Evolutionary conservation across 495 filamentous ascomycete species (phyloP).

Genomic region (Daldinia loculata): DNA sequence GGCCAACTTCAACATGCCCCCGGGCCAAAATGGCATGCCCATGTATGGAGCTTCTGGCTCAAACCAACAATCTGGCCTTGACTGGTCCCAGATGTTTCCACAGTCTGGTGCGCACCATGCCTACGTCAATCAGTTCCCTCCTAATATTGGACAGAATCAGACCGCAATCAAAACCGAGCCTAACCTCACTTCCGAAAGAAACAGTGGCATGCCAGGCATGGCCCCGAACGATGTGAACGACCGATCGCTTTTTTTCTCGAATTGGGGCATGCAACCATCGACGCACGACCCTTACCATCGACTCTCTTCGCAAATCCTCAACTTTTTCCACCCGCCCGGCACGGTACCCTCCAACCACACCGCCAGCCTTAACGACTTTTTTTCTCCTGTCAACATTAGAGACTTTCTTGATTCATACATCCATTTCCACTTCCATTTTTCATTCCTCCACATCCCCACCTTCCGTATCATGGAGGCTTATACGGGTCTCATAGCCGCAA

Average conservation of each 20-base stretch:
- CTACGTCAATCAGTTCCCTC: constrained; percentile 68
- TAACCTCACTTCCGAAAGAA: constrained; percentile 52
- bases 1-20: constrained; percentile 63
- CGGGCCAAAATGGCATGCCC: constrained; percentile 60
- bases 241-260: constrained; percentile 49
- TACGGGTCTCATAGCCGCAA: constrained; percentile 66
- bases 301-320: constrained; percentile 60
- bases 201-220: constrained; percentile 52
- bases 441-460: constrained; percentile 73
- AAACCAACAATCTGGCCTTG: constrained; percentile 58
- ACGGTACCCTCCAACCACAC: constrained; percentile 48
- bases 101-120: constrained; percentile 70
- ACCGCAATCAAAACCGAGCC: constrained; percentile 62
- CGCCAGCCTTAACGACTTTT: constrained; percentile 56
- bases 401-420: constrained; percentile 68
- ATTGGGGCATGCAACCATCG: constrained; percentile 52
- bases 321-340: constrained; percentile 63
- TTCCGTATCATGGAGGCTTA: constrained; percentile 68
- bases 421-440: constrained; percentile 72
- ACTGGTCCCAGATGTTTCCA: constrained; percentile 76
- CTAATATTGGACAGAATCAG: constrained; percentile 63
- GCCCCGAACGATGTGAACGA: constrained; percentile 52
- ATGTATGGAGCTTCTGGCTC: constrained; percentile 59
- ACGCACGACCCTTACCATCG: constrained; percentile 59
- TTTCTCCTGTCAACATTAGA: constrained; percentile 67